Evolutionary conservation across 2,329 filamentous ascomycete species (phyloP), one percentile per base, ranked within the genome.

Genomic region (Daldinia eschscholtzii): DNA sequence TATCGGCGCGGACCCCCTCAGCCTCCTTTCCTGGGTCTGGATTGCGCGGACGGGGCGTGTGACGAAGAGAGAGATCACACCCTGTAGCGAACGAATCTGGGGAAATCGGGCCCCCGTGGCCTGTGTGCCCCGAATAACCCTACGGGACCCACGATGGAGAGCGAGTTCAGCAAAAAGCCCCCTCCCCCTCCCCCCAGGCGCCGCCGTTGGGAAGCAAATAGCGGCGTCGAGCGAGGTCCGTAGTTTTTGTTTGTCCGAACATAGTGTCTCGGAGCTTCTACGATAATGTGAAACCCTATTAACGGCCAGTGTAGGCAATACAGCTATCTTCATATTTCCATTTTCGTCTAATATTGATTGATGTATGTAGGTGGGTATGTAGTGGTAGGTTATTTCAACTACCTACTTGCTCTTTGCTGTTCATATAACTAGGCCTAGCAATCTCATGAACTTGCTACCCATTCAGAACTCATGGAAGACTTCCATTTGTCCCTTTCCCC

Each of bases 1-100:
- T 64, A 67, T 67, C 55, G 44, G 44, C 39, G 39, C 9, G 18
- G 33, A 2, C 56, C 48, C 20, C 18, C 5, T 50, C 52, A 61
- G 58, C 64, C 50, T 67, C 60, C 10, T 9, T 35, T 35, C 7
- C 26, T 35, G 15, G 48, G 7, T 10, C 46, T 20, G 55, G 64
- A 68, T 68, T 63, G 58, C 64, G 53, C 58, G 48, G 53, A 59
- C 55, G 44, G 33, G 44, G 44, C 20, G 28, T 66, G 59, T 33
- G n/a, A 61, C 57, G 18, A 23, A 23, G 20, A 62, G 52, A 56
- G 41, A 59, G 55, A 62, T 58, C 42, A 30, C 42, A 30, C 1
- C 28, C 28, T 55, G 26, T 30, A 55, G 52, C 52, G 23, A 26
- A 26, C n/a, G 20, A 30, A 30, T 55, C 52, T 33, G 26, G 52